Percentiles rank a stretch among this genome's conserved stretches.
phyloP scores from a whole-genome alignment of 495 filamentous ascomycete genomes.

The Neurospora sp. region DNA sequence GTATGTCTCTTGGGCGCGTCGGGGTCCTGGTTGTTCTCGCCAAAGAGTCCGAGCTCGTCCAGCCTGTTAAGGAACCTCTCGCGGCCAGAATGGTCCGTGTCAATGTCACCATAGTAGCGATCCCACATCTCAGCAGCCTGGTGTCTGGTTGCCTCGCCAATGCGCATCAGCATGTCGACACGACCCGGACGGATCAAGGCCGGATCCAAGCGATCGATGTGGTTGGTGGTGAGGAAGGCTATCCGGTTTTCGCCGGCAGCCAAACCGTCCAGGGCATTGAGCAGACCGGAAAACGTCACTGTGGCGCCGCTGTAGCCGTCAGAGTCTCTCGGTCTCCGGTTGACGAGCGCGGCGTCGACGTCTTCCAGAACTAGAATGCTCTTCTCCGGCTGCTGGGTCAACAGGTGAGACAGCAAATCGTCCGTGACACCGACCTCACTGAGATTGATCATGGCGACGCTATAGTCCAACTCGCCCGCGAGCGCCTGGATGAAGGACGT shows the following conservation, averaged over 20 bases:
- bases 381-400: slow-evolving; percentile 77
- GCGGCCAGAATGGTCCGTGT: slow-evolving; percentile 47
- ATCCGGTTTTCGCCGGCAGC: slow-evolving; percentile 93
- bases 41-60: slow-evolving; percentile 39
- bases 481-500: slow-evolving; percentile 94
- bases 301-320: slow-evolving; percentile 86
- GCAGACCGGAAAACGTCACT: slow-evolving; percentile 87
- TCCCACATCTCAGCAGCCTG: slow-evolving; percentile 87
- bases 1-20: slow-evolving; percentile 42
- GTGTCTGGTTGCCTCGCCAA: slow-evolving; percentile 77
- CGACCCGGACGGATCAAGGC: slow-evolving; percentile 85
- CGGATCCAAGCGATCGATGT: slow-evolving; percentile 78
- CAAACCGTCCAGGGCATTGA: slow-evolving; percentile 91
- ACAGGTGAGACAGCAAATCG: slow-evolving; percentile 76
- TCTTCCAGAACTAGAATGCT: slow-evolving; percentile 88
- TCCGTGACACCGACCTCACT: slow-evolving; percentile 91
- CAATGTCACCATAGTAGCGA: slow-evolving; percentile 83
- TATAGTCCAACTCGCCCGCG: slow-evolving; percentile 85
- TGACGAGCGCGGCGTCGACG: slow-evolving; percentile 85
- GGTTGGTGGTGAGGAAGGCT: slow-evolving; percentile 91
- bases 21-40: slow-evolving; percentile 25
- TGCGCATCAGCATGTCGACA: slow-evolving; percentile 84
- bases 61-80: slow-evolving; percentile 42
- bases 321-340: slow-evolving; percentile 62
- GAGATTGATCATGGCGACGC: slow-evolving; percentile 87